Evolutionary conservation across 1,284 basidiomycete genomes (phyloP).

Genomic region (Austroboletus niveus): DNA sequence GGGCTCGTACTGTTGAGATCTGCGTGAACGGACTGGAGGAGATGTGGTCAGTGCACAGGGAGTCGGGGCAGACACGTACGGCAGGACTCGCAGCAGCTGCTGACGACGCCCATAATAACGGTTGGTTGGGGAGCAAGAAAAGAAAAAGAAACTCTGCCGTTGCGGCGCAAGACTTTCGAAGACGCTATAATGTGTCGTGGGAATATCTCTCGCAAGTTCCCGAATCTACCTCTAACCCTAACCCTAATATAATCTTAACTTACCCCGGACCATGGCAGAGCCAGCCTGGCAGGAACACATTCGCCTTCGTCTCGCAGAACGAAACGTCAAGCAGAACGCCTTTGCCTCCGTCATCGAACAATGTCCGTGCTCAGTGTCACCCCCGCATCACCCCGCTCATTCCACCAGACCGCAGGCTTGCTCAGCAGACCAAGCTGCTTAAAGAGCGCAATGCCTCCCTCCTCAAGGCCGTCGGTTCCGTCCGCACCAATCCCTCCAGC

Average conservation of each 20-base stretch:
- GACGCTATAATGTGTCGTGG: constrained; percentile 16
- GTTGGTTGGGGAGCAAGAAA: constrained; percentile 4
- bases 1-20: constrained; percentile 89
- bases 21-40: constrained; percentile 64
- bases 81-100: constrained; percentile 78
- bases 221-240: constrained; percentile 32
- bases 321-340: constrained; percentile 72
- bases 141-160: constrained; percentile 3
- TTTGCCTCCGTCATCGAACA: constrained; percentile 85
- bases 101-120: constrained; percentile 49
- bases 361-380: constrained; percentile 53
- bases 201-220: constrained; percentile 19
- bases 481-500: constrained; percentile 61
- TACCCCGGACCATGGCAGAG: constrained; percentile 59
- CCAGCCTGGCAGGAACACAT: constrained; percentile 79
- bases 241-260: background rate
- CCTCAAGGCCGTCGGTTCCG: constrained; percentile 72
- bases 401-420: constrained; percentile 76
- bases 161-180: constrained; percentile 5
- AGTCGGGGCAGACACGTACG: constrained; percentile 46
- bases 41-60: constrained; percentile 7
- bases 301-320: constrained; percentile 73
- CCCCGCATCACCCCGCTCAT: constrained; percentile 11
- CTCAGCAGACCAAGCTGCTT: constrained; percentile 84
- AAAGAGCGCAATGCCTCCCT: constrained; percentile 88